Evolutionary conservation across 2,329 filamentous ascomycete species (phyloP).

Genomic region (Cladosporium sp.): DNA sequence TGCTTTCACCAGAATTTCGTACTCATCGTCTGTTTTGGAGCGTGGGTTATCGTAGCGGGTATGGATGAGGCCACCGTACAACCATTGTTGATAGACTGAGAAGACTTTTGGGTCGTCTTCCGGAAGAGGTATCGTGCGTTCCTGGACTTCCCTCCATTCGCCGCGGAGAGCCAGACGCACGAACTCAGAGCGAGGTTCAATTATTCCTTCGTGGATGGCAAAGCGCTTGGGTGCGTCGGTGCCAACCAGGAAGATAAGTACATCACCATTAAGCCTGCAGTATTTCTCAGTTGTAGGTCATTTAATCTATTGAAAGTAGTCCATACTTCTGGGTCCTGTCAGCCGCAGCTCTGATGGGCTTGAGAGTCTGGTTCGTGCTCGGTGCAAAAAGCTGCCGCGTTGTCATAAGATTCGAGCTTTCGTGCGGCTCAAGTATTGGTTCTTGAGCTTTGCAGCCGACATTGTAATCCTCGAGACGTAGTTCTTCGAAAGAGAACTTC

Average conservation of each 20-base stretch:
- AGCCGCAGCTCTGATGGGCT: not conserved
- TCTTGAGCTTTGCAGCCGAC: too few species aligned
- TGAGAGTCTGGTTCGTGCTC: not conserved
- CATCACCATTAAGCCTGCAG: not conserved
- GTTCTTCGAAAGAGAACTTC: not conserved
- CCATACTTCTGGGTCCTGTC: not conserved
- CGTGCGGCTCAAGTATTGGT: too few species aligned
- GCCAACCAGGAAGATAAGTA: constrained; percentile 18
- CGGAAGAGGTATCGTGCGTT: constrained; percentile 17
- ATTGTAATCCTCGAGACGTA: not conserved
- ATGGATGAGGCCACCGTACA: constrained; percentile 19
- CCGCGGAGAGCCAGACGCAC: constrained; percentile 18
- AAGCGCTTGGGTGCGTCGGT: not conserved
- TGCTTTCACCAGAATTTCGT: constrained; percentile 17
- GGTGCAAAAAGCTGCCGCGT: not conserved
- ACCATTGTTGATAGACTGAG: constrained; percentile 25
- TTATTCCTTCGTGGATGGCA: constrained; percentile 16
- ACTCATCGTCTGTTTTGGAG: not conserved
- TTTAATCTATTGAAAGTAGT: too few species aligned
- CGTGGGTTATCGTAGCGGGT: not conserved
- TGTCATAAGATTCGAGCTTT: not conserved
- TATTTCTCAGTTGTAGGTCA: not conserved
- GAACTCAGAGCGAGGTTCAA: constrained; percentile 17
- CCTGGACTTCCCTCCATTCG: constrained; percentile 22
- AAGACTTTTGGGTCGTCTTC: constrained; percentile 19